Evolutionary conservation across 352 stramenopile genomes (phyloP).

Genomic region (Thalassiosira hispida): DNA sequence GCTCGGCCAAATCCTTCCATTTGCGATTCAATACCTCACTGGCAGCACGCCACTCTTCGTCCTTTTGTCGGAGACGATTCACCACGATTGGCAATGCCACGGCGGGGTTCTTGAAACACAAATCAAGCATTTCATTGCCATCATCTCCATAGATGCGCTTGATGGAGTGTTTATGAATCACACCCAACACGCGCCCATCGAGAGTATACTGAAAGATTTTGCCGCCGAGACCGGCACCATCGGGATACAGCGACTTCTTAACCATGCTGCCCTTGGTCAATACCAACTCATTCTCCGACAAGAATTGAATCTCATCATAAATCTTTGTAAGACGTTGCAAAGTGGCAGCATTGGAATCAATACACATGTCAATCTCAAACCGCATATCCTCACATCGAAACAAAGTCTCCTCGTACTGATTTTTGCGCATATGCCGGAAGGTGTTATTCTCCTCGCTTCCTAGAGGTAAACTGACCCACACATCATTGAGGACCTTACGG

Average conservation of each 20-base stretch:
- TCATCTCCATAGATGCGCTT: constrained; percentile 94
- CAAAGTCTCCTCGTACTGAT: constrained; percentile 98
- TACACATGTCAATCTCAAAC: constrained; percentile 95
- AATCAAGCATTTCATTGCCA: constrained; percentile 86
- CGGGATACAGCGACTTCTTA: constrained; percentile 21
- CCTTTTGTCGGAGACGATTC: constrained; percentile 98
- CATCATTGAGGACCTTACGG: constrained; percentile 92
- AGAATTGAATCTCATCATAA: constrained; percentile 53
- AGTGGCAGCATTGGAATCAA: constrained; percentile 95
- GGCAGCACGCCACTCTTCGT: constrained; percentile 92
- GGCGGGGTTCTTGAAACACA: constrained; percentile 96
- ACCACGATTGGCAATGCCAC: constrained; percentile 98
- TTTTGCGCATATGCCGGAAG: constrained; percentile 97
- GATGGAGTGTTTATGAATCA: constrained; percentile 98
- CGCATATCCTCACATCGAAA: constrained; percentile 99
- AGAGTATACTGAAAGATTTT: constrained; percentile 89
- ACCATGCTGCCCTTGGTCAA: constrained; percentile 26
- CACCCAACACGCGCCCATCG: constrained; percentile 92
- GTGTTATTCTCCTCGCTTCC: constrained; percentile 97
- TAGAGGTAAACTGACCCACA: constrained; percentile 97
- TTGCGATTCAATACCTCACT: constrained; percentile 93
- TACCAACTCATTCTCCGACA: constrained; percentile 46
- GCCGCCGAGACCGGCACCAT: constrained; percentile 68
- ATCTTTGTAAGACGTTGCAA: constrained; percentile 96
- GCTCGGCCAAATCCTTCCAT: constrained; percentile 97